A percentile compares a stretch with the other conserved stretches of the same genome.
Conservation (phyloP, 768 basidiomycete species). For the Russula emetica region DNA sequence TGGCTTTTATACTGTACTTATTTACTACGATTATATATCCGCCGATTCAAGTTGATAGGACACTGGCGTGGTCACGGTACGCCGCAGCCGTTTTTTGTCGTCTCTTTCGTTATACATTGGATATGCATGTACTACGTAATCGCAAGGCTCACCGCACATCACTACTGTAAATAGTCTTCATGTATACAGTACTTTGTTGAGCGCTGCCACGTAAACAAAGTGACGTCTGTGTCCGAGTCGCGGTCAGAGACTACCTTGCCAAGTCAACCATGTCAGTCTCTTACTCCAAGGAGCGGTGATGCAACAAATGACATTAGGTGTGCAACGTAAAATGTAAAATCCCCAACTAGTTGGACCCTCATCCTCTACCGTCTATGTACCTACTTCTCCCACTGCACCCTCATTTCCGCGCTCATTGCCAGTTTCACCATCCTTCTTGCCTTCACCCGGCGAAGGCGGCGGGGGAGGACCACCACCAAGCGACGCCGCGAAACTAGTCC, state of each 20-base stretch:
- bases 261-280: not conserved
- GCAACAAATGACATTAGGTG: constrained; percentile 15
- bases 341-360: not conserved
- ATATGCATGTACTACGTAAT: too few relatives aligned
- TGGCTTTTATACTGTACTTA: not conserved
- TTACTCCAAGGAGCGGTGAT: constrained; percentile 5
- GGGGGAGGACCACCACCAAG: constrained; percentile 24
- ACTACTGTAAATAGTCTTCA: too few relatives aligned
- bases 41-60: too few relatives aligned
- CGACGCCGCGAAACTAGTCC: constrained; percentile 15
- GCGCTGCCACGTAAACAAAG: not conserved
- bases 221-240: too few relatives aligned
- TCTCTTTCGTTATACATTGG: too few relatives aligned
- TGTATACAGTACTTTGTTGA: not conserved
- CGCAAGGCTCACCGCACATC: too few relatives aligned
- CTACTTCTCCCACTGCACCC: not conserved
- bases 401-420: constrained; percentile 5
- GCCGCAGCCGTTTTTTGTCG: too few relatives aligned
- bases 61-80: too few relatives aligned
- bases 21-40: too few relatives aligned
- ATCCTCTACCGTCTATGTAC: constrained; percentile 10
- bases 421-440: constrained; percentile 1
- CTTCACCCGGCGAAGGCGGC: constrained; percentile 10
- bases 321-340: constrained; percentile 8
- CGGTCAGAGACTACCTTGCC: not conserved